phyloP scores from a whole-genome alignment of 2,329 filamentous ascomycete genomes.

The Aspergillus sp. region DNA sequence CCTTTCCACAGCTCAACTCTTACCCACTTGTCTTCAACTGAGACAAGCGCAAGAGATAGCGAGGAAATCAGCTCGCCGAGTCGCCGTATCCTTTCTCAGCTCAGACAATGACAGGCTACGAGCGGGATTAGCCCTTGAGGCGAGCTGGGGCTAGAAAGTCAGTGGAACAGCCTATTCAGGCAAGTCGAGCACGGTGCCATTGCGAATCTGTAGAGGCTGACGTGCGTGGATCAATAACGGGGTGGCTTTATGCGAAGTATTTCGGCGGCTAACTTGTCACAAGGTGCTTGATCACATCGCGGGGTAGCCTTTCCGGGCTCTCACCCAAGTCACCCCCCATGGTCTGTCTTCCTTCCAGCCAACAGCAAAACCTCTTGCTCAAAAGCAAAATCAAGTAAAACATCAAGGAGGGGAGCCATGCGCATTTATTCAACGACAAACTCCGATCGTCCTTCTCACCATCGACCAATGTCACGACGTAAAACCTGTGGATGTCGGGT shows the following conservation, averaged over 20 bases:
- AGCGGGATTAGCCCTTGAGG: background rate
- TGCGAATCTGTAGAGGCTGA: slow-evolving; percentile 6
- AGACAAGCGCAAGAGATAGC: background rate
- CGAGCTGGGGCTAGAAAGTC: background rate
- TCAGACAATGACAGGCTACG: background rate
- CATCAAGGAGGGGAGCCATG: background rate
- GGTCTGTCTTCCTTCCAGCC: slow-evolving; percentile 10
- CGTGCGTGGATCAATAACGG: slow-evolving; percentile 1
- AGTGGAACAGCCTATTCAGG: slow-evolving; percentile 6
- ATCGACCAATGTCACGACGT: slow-evolving; percentile 2
- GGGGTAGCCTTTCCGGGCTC: slow-evolving; percentile 4
- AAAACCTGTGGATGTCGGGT: slow-evolving; percentile 13
- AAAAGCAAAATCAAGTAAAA: slow-evolving; percentile 5
- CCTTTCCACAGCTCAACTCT: background rate
- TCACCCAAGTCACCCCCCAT: background rate
- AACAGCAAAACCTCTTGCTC: background rate
- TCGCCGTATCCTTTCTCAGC: background rate
- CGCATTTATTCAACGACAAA: background rate
- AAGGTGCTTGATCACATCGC: slow-evolving; percentile 22
- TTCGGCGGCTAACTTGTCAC: slow-evolving; percentile 23
- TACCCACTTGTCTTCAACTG: background rate
- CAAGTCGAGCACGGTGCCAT: background rate
- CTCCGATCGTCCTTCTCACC: slow-evolving; percentile 1
- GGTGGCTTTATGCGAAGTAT: background rate
- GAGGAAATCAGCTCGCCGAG: background rate